Conservation (phyloP, 2,329 filamentous ascomycete species). For the Fusarium haematococcum region DNA sequence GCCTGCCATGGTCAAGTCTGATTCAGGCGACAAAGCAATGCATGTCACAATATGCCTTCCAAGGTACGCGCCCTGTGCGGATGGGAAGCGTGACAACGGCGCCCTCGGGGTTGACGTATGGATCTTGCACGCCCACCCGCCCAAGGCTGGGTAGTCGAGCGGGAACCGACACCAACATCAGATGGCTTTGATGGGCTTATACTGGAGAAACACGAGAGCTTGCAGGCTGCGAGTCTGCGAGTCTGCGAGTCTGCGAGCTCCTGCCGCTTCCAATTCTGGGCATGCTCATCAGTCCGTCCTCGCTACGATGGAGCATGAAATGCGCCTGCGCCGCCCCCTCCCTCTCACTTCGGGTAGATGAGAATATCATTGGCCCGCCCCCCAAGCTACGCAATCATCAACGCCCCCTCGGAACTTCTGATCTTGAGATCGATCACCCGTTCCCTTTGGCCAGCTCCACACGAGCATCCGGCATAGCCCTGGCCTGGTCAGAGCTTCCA, state of each 20-base stretch:
- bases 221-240: slow-evolving; percentile 31
- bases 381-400: slow-evolving; percentile 35
- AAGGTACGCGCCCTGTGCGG: slow-evolving; percentile 9
- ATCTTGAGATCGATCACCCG: slow-evolving; percentile 31
- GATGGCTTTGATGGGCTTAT: slow-evolving; percentile 30
- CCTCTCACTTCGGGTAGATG: slow-evolving; percentile 46
- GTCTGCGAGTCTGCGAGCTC: slow-evolving; percentile 22
- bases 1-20: slow-evolving; percentile 18
- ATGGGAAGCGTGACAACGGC: slow-evolving; percentile 21
- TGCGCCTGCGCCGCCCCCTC: slow-evolving; percentile 34
- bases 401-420: slow-evolving; percentile 36
- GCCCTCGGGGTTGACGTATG: slow-evolving; percentile 21
- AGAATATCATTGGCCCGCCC: slow-evolving; percentile 44
- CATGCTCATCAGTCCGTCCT: slow-evolving; percentile 23
- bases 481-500: slow-evolving; percentile 26
- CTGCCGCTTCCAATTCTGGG: slow-evolving; percentile 31
- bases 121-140: slow-evolving; percentile 24
- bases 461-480: slow-evolving; percentile 27
- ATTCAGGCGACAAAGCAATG: slow-evolving; percentile 24
- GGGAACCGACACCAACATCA: slow-evolving; percentile 36
- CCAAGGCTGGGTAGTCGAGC: slow-evolving; percentile 28
- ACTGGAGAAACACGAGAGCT: slow-evolving; percentile 40
- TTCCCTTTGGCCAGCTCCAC: slow-evolving; percentile 34
- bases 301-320: slow-evolving; percentile 27
- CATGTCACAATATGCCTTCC: slow-evolving; percentile 22